These are phyloP conservation scores for Suillus variegatus DNA, from an alignment of 768 basidiomycete genomes.

Conservation along the genomic window DNA sequence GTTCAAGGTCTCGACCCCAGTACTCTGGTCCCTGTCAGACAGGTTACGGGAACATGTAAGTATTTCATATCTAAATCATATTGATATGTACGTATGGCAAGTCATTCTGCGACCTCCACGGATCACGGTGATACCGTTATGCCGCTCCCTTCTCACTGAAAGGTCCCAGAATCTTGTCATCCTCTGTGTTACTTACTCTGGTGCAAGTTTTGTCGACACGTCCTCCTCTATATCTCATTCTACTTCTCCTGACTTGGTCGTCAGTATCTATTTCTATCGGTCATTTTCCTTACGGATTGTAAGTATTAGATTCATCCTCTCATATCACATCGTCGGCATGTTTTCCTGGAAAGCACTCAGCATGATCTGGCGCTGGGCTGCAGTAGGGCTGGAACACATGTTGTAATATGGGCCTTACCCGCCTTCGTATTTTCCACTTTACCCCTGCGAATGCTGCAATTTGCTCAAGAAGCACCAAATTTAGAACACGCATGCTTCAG, in stretches of 20 bases:
- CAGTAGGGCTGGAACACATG: background rate
- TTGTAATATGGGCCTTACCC: background rate
- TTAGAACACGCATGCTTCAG: too few species aligned
- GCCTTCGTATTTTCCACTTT: background rate
- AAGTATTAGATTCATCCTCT: background rate
- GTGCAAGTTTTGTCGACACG: background rate
- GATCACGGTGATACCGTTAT: background rate
- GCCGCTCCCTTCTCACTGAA: background rate
- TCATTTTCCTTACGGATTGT: background rate
- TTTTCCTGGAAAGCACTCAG: background rate
- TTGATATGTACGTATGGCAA: too few species aligned
- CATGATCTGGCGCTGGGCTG: background rate
- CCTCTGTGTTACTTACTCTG: background rate
- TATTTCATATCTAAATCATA: background rate
- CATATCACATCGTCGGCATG: background rate
- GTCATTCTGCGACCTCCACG: background rate
- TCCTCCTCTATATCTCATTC: background rate
- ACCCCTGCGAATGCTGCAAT: background rate
- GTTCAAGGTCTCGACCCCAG: background rate
- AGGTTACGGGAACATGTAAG: background rate
- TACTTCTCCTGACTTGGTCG: slow-evolving; percentile 1
- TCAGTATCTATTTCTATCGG: background rate
- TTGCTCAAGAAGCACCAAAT: background rate
- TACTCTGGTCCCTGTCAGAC: background rate
- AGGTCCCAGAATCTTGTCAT: background rate